These are phyloP conservation scores for Chlamydomonas eustigma DNA, from an alignment of 139 green algal species.

Conservation along the genomic window DNA sequence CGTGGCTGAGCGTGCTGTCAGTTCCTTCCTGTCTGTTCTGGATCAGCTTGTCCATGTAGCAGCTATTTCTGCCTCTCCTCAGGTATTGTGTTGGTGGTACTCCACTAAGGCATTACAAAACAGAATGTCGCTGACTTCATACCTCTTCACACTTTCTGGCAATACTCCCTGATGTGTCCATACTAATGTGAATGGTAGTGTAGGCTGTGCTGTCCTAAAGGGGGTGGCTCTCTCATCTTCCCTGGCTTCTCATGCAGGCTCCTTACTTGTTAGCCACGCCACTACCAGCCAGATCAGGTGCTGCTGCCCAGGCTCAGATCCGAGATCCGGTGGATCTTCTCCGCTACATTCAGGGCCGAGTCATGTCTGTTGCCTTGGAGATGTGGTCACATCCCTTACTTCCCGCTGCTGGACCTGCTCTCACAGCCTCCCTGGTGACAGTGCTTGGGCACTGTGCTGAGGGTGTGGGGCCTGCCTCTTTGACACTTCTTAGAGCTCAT, in stretches of 20 bases:
- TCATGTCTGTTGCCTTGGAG: slow-evolving; percentile 2
- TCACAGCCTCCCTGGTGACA: neutral
- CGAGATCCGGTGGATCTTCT: slow-evolving; percentile 7
- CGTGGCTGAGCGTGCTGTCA: slow-evolving; percentile 40
- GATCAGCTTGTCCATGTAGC: slow-evolving; percentile 58
- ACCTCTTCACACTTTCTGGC: no score
- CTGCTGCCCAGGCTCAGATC: slow-evolving; percentile 19
- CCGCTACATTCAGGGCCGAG: neutral
- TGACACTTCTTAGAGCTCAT: neutral
- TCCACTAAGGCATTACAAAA: no score
- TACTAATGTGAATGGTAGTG: neutral
- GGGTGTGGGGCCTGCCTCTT: neutral
- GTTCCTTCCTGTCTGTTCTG: slow-evolving; percentile 40
- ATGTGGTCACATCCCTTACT: slow-evolving; percentile 6
- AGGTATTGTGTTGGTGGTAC: no score
- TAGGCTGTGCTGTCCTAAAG: neutral
- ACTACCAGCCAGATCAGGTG: slow-evolving; percentile 40
- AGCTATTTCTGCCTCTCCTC: neutral
- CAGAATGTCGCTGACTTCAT: no score
- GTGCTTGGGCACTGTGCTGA: slow-evolving; percentile 8
- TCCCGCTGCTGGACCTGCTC: neutral
- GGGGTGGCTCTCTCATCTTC: neutral
- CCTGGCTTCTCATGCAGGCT: no score
- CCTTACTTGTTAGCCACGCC: slow-evolving; percentile 43
- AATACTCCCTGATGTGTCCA: neutral